Percentiles rank a stretch among this genome's conserved stretches.
Conservation (phyloP, 352 stramenopile genomes). For the Pythium angustatum region DNA sequence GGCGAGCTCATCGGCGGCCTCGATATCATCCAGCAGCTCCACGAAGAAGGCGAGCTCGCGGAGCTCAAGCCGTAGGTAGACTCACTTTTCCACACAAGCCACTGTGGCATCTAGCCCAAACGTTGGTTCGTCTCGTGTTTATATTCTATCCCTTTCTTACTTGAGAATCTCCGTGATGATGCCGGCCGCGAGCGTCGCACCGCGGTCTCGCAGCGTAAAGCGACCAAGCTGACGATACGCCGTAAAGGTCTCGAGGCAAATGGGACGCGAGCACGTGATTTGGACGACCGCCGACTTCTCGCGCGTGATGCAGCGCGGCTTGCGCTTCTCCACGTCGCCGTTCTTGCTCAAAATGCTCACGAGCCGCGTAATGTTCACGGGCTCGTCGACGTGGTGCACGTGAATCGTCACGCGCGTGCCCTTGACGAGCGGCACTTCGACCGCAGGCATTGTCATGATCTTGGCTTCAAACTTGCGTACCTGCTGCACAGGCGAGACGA, state of each 20-base stretch:
- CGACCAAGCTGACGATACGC: constrained; percentile 77
- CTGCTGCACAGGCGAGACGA: constrained; percentile 71
- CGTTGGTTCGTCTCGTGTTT: neutral
- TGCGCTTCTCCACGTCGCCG: constrained; percentile 80
- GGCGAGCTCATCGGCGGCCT: constrained; percentile 97
- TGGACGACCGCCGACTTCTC: constrained; percentile 84
- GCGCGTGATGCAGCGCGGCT: constrained; percentile 84
- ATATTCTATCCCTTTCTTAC: constrained; percentile 20
- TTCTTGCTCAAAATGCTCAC: constrained; percentile 74
- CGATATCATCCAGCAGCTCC: constrained; percentile 97
- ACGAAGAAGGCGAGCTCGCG: constrained; percentile 84
- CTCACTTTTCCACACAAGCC: neutral
- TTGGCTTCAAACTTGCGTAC: constrained; percentile 83
- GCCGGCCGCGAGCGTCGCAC: constrained; percentile 79
- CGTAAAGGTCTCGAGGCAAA: constrained; percentile 84
- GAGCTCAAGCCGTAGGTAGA: constrained; percentile 70
- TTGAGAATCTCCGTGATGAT: constrained; percentile 83
- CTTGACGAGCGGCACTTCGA: constrained; percentile 86
- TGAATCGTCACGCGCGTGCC: constrained; percentile 83
- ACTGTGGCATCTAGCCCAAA: too few relatives aligned
- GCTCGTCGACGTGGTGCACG: constrained; percentile 87
- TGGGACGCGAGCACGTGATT: constrained; percentile 71
- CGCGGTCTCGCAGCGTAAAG: constrained; percentile 83
- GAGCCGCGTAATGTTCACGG: constrained; percentile 76
- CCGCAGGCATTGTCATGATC: constrained; percentile 88